Percentiles rank a stretch among this genome's conserved stretches.
These are phyloP conservation scores for Mycena polygramma DNA, from an alignment of 768 basidiomycete genomes.

Conservation along the genomic window DNA sequence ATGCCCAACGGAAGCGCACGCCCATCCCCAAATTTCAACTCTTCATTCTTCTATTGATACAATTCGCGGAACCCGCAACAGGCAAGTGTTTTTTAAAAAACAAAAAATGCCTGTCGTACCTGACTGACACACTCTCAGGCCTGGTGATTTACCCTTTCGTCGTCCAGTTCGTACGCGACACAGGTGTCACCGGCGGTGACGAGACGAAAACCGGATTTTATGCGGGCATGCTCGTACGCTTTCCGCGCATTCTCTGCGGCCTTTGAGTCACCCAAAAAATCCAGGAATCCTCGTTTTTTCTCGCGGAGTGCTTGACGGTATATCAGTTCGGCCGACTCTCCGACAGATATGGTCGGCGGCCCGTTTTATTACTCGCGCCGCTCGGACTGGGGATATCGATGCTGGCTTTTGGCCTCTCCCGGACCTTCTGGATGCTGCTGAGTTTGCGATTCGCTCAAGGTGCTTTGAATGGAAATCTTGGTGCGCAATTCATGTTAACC, in stretches of 20 bases:
- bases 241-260: not conserved
- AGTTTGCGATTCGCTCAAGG: slow-evolving; percentile 30
- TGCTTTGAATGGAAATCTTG: slow-evolving; percentile 31
- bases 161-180: not conserved
- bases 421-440: slow-evolving; percentile 34
- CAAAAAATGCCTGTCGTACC: too few species aligned
- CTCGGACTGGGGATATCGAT: slow-evolving; percentile 39
- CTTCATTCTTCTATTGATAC: not conserved
- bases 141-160: not conserved
- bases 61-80: not conserved
- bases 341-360: slow-evolving; percentile 44
- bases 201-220: not conserved
- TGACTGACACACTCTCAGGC: not conserved
- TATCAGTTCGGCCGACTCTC: slow-evolving; percentile 43
- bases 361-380: slow-evolving; percentile 40
- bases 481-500: not conserved
- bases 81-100: not conserved
- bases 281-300: slow-evolving; percentile 44
- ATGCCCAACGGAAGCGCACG: not conserved
- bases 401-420: slow-evolving; percentile 43
- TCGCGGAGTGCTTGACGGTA: slow-evolving; percentile 39
- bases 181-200: not conserved
- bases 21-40: not conserved
- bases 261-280: not conserved
- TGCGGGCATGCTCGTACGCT: not conserved